phyloP scores from a whole-genome alignment of 208 protist genomes.

The Leptomonas seymouri region DNA sequence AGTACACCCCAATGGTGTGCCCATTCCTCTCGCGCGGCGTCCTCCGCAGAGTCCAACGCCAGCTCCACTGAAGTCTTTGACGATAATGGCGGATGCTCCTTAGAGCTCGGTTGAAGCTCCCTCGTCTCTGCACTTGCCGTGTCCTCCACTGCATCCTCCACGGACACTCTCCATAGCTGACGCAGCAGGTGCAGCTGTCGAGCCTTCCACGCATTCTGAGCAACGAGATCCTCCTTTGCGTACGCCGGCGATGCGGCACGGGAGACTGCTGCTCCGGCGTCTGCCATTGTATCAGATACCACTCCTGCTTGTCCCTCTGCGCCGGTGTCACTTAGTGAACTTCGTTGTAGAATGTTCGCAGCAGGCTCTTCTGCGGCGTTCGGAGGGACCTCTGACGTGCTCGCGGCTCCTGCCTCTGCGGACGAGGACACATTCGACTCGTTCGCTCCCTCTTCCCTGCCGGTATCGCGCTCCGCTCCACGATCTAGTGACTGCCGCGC shows the following conservation, averaged over 20 bases:
- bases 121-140: not conserved
- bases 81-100: not conserved
- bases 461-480: not conserved
- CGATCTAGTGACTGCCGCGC: not conserved
- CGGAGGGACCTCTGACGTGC: too few species aligned
- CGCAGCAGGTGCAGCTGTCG: constrained; percentile 50
- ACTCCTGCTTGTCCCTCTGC: not conserved
- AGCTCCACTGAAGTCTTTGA: constrained; percentile 2
- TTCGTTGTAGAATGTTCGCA: too few species aligned
- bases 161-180: constrained; percentile 30
- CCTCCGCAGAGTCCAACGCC: constrained; percentile 25
- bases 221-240: constrained; percentile 54
- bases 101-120: too few species aligned
- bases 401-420: too few species aligned
- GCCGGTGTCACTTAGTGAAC: not conserved
- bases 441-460: too few species aligned
- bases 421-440: too few species aligned
- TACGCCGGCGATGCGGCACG: constrained; percentile 10
- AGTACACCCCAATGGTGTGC: constrained; percentile 75
- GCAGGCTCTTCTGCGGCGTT: too few species aligned
- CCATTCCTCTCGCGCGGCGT: constrained; percentile 33
- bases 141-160: not conserved
- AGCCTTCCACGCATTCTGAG: constrained; percentile 65
- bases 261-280: not conserved
- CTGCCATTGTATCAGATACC: not conserved